Evolutionary conservation across 352 stramenopile genomes (phyloP).

Genomic region (Phytophthora kernoviae): DNA sequence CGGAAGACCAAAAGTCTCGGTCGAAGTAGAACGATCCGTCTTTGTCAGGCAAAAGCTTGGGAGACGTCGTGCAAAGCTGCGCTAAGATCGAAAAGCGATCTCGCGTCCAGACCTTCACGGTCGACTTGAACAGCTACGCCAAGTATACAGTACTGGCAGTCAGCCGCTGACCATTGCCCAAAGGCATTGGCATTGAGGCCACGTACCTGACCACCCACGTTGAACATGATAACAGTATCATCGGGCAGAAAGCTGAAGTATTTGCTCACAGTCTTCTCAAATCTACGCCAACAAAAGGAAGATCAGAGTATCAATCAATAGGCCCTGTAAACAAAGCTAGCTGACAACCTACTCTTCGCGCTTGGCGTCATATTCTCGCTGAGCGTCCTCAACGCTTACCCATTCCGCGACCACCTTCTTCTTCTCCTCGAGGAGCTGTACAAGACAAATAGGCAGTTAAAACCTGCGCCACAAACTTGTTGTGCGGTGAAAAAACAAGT

Average conservation of each 20-base stretch:
- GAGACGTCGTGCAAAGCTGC: conserved; percentile 70
- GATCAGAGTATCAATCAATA: neutral
- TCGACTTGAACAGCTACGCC: conserved; percentile 69
- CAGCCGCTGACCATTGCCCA: neutral
- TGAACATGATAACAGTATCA: conserved; percentile 68
- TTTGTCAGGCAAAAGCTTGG: conserved; percentile 56
- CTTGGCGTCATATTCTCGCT: conserved; percentile 68
- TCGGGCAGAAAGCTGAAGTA: conserved; percentile 60
- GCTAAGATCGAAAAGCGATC: conserved; percentile 84
- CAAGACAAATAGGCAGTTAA: neutral
- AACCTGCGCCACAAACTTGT: neutral
- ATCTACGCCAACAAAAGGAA: conserved; percentile 31
- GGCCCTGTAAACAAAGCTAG: neutral
- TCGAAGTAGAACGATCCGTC: conserved; percentile 77
- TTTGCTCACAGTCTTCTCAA: conserved; percentile 59
- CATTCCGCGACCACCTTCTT: conserved; percentile 77
- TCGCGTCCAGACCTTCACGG: conserved; percentile 71
- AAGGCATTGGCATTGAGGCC: neutral
- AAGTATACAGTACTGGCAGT: neutral
- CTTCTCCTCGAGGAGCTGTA: conserved; percentile 73
- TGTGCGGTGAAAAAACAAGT: neutral
- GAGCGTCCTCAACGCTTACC: conserved; percentile 65
- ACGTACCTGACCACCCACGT: conserved; percentile 63
- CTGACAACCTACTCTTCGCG: conserved; percentile 47
- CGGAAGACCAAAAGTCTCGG: conserved; percentile 77